These are phyloP conservation scores for Bacterosira constricta DNA, from an alignment of 108 stramenopile genomes.

Conservation along the genomic window DNA sequence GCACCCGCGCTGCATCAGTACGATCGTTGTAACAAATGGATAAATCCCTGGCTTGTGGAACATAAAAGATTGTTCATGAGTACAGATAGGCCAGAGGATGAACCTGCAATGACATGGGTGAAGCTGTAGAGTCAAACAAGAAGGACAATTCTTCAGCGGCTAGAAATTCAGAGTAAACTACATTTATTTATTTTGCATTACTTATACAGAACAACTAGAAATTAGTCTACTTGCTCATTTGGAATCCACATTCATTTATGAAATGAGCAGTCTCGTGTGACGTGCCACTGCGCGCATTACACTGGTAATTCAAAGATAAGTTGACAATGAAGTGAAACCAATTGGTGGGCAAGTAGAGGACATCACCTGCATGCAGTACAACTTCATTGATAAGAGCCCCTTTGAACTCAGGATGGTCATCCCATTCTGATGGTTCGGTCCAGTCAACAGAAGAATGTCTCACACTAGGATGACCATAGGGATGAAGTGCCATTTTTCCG, in stretches of 20 bases:
- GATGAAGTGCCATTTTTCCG: slow-evolving; percentile 64
- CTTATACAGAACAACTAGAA: too few species aligned
- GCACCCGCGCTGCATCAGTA: slow-evolving; percentile 50
- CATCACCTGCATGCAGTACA: slow-evolving; percentile 92
- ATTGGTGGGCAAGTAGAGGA: slow-evolving; percentile 91
- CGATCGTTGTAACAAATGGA: slow-evolving; percentile 46
- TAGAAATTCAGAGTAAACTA: too few species aligned
- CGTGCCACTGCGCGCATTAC: slow-evolving; percentile 90
- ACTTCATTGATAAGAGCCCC: slow-evolving; percentile 83
- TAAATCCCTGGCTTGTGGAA: slow-evolving; percentile 32
- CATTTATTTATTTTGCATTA: too few species aligned
- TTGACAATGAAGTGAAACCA: slow-evolving; percentile 96
- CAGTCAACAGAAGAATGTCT: slow-evolving; percentile 55
- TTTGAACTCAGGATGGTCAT: slow-evolving; percentile 76
- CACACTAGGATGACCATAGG: slow-evolving; percentile 62
- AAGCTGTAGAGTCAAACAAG: too few species aligned
- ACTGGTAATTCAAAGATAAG: slow-evolving; percentile 93
- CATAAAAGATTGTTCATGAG: slow-evolving; percentile 23
- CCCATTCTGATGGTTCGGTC: slow-evolving; percentile 44
- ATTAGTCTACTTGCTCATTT: too few species aligned
- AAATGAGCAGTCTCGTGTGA: slow-evolving; percentile 41
- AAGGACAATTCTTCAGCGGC: too few species aligned
- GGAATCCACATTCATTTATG: slow-evolving; percentile 61
- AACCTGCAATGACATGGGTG: slow-evolving; percentile 26
- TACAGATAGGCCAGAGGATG: slow-evolving; percentile 3